Base-by-base conservation (phyloP, 169 alveolate genomes). In the Eimeria tenella region DNA sequence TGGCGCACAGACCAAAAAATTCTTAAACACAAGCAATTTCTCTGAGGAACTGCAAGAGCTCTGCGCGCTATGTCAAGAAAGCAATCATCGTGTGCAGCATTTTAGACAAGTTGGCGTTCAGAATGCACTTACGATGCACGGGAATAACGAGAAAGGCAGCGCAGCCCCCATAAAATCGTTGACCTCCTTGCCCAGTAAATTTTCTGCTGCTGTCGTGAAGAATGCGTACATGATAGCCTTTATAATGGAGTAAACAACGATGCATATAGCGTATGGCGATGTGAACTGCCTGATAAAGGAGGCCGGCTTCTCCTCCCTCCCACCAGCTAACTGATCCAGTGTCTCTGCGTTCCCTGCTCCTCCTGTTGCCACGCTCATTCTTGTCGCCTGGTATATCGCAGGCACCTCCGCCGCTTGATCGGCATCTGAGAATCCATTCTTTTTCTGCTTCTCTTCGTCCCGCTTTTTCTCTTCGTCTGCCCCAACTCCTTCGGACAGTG, bases 111-210 rank as follows among this genome's bases (percentile, higher is more conserved):
- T 31, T 31, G 42, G 42, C 42, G 42, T 31, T 74, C 63, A 5
- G 42, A 31, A 31, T 31, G 84, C 62, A 63, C 95, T 79, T 91
- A 91, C 95, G 19, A 91, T 68, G 92, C 95, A 91, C 6, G 96
- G 70, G 77, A 94, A 53, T 86, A 84, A 83, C 31, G 92, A 70
- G 84, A 94, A 88, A 2, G 96, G 96, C 83, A 83, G 23, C 15
- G 87, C 90, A 75, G 92, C 71, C 52, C 96, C 96, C 81, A 94
- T 82, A 63, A 94, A 94, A 92, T 84, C 86, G 79, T 94, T 94
- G 62, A 89, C 96, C 52, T 84, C 82, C 70, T 88, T 94, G 21
- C 94, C 94, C 15, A 86, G 88, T 17, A 94, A 88, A 9, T 75
- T 60, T 53, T 94, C 96, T 4, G 94, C 96, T 21, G 94, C 86